Evolutionary conservation across 2,329 filamentous ascomycete genomes (phyloP).

Genomic region (Pseudogymnoascus sp.): DNA sequence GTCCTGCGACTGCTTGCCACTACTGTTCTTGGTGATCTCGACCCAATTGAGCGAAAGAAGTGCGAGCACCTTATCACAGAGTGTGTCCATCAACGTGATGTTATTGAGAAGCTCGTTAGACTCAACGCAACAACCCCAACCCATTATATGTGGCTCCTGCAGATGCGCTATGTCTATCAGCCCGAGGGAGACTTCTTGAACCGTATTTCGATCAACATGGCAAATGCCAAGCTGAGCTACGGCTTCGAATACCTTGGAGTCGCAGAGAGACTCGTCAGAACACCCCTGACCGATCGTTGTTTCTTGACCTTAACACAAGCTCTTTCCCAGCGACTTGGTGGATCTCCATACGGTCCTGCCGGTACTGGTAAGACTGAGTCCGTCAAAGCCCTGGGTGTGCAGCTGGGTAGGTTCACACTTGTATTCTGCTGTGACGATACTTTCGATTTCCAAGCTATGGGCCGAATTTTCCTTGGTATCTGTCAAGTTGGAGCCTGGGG

Average conservation of each 20-base stretch:
- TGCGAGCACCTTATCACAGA: slow-evolving; percentile 98
- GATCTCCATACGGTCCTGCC: slow-evolving; percentile 93
- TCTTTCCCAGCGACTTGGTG: slow-evolving; percentile 87
- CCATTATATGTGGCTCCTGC: slow-evolving; percentile 88
- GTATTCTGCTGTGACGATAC: slow-evolving; percentile 99
- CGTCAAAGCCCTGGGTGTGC: slow-evolving; percentile 93
- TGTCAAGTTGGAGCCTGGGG: slow-evolving; percentile 99
- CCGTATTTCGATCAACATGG: slow-evolving; percentile 88
- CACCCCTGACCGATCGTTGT: slow-evolving; percentile 93
- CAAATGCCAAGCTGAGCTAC: slow-evolving; percentile 90
- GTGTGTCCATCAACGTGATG: slow-evolving; percentile 94
- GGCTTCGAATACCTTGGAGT: slow-evolving; percentile 98
- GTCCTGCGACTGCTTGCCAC: slow-evolving; percentile 80
- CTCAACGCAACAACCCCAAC: slow-evolving; percentile 66
- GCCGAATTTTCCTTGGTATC: slow-evolving; percentile 96
- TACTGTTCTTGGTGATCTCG: slow-evolving; percentile 84
- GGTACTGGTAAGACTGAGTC: slow-evolving; percentile 99
- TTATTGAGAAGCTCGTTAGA: slow-evolving; percentile 78
- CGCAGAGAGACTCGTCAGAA: slow-evolving; percentile 90
- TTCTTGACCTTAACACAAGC: slow-evolving; percentile 97
- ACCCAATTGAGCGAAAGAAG: slow-evolving; percentile 83
- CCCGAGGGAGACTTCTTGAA: slow-evolving; percentile 74
- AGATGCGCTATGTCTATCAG: slow-evolving; percentile 93
- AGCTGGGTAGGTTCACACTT: slow-evolving; percentile 93
- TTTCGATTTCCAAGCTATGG: slow-evolving; percentile 99